phyloP scores from a whole-genome alignment of 495 filamentous ascomycete species.

The Rhizodiscina lignyota region DNA sequence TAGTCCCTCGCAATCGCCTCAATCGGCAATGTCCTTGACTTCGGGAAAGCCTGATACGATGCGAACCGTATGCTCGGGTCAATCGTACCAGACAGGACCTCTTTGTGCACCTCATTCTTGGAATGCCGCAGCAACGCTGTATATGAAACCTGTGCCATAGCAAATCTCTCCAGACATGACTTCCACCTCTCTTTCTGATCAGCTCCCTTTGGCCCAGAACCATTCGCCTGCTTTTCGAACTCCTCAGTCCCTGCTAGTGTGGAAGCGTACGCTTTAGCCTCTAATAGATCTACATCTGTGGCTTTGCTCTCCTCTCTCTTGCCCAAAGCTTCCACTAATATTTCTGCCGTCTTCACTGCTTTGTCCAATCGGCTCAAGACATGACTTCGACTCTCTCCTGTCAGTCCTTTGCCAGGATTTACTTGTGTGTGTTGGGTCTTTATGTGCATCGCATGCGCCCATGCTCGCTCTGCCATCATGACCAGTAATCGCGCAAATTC shows the following conservation, averaged over 20 bases:
- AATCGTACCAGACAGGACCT: constrained; percentile 67
- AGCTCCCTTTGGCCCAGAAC: constrained; percentile 8
- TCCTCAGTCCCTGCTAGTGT: constrained; percentile 55
- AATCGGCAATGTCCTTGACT: constrained; percentile 68
- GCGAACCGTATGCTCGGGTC: constrained; percentile 91
- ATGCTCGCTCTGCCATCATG: constrained; percentile 77
- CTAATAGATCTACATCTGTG: constrained; percentile 54
- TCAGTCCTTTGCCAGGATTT: constrained; percentile 47
- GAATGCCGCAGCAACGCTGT: constrained; percentile 46
- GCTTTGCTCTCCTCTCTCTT: constrained; percentile 42
- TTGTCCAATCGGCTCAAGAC: constrained; percentile 78
- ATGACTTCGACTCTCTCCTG: constrained; percentile 66
- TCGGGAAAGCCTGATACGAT: constrained; percentile 65
- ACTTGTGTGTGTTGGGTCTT: constrained; percentile 71
- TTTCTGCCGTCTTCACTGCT: constrained; percentile 49
- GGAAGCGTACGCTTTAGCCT: constrained; percentile 71
- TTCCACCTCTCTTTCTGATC: constrained; percentile 43
- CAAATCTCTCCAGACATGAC: constrained; percentile 54
- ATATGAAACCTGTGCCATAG: constrained; percentile 70
- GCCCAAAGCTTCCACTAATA: constrained; percentile 48
- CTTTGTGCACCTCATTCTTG: constrained; percentile 62
- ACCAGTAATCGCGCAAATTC: constrained; percentile 71
- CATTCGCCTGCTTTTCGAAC: constrained; percentile 56
- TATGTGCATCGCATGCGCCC: constrained; percentile 93
- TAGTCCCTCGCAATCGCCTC: constrained; percentile 58